phyloP scores from a whole-genome alignment of 441 rosid genomes.

The Pelargonium australe region DNA sequence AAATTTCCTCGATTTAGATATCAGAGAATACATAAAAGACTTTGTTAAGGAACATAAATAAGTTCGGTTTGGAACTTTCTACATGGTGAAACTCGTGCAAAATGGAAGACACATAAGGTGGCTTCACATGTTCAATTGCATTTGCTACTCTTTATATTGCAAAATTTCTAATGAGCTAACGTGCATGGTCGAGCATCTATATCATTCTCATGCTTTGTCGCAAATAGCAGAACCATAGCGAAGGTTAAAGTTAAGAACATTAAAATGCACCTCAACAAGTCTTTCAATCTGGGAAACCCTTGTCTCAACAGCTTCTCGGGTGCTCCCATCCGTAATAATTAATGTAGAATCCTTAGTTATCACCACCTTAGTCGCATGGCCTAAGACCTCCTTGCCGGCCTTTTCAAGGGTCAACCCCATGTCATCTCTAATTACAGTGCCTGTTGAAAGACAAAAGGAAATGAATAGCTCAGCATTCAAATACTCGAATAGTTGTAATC shows the following conservation, averaged over 20 bases:
- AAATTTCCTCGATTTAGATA: neutral
- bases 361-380: slow-evolving; percentile 60
- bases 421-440: slow-evolving; percentile 83
- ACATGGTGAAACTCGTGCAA: neutral
- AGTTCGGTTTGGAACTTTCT: neutral
- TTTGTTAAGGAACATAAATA: no score
- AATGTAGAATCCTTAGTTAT: slow-evolving; percentile 71
- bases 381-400: slow-evolving; percentile 71
- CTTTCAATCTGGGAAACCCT: slow-evolving; percentile 63
- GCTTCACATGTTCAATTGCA: neutral
- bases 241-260: neutral
- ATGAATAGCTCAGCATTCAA: neutral
- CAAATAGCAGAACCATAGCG: neutral
- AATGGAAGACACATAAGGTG: neutral
- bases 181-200: no score
- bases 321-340: slow-evolving; percentile 68
- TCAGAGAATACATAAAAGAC: neutral
- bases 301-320: slow-evolving; percentile 54
- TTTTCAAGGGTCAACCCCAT: slow-evolving; percentile 60
- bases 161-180: no score
- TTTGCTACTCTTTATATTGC: neutral
- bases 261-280: slow-evolving; percentile 56
- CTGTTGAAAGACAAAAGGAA: slow-evolving; percentile 25
- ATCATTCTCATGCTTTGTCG: no score
- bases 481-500: neutral